Evolutionary conservation across 176 grass and related monocot genomes (phyloP).

Genomic region (Carex littledalei): DNA sequence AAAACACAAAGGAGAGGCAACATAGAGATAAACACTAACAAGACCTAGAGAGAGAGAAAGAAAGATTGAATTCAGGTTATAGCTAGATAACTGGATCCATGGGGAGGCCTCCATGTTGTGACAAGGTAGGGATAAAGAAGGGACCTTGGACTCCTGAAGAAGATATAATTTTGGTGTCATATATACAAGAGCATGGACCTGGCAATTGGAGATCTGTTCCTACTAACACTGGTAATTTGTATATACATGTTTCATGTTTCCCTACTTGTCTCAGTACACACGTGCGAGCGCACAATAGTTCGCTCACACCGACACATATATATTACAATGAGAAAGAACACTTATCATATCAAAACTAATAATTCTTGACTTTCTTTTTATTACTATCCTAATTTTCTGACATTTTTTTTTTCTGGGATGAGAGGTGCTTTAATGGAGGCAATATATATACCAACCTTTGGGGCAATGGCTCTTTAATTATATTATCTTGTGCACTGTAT

Average conservation of each 20-base stretch:
- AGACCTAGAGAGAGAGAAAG: background rate
- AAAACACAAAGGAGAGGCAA: background rate
- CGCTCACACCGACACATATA: background rate
- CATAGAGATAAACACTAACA: background rate
- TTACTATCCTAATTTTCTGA: background rate
- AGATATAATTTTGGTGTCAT: conserved; percentile 76
- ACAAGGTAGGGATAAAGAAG: conserved; percentile 70
- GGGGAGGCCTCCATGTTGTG: conserved; percentile 80
- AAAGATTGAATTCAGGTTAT: conserved; percentile 1
- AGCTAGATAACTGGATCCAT: conserved; percentile 20
- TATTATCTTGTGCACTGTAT: background rate
- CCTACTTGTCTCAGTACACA: background rate
- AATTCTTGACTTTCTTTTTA: background rate
- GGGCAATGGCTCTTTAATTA: background rate
- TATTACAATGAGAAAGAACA: background rate
- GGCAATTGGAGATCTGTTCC: conserved; percentile 82
- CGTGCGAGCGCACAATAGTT: background rate
- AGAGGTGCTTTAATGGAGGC: background rate
- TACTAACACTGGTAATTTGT: conserved; percentile 41
- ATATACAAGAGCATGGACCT: conserved; percentile 77
- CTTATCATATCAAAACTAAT: background rate
- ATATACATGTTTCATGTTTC: background rate
- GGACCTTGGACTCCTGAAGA: conserved; percentile 92
- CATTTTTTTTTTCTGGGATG: background rate
- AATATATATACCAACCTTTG: too few relatives aligned